Percentiles rank a stretch among this genome's conserved stretches.
Evolutionary conservation across 306 rosid genomes (phyloP).

Genomic region (Malus orientalis): DNA sequence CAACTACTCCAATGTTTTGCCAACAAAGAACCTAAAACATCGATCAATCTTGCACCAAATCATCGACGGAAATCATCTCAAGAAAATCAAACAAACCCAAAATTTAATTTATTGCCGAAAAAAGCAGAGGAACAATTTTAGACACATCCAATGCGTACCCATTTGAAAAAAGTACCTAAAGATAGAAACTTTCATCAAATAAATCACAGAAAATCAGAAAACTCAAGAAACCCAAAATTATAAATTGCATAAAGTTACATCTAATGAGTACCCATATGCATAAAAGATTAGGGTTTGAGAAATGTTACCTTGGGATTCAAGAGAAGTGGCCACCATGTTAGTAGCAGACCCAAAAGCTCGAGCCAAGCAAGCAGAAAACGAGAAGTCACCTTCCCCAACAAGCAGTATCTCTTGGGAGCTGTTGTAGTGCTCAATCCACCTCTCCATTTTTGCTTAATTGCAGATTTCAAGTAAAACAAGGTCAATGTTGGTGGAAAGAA

Average conservation of each 20-base stretch:
- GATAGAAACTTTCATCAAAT: neutral
- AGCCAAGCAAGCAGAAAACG: conserved; percentile 28
- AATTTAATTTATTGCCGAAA: too few species aligned
- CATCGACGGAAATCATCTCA: too few species aligned
- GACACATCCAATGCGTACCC: neutral
- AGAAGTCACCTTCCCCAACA: conserved; percentile 31
- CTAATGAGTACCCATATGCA: too few species aligned
- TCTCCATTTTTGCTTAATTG: neutral
- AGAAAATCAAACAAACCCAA: too few species aligned
- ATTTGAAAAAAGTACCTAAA: neutral
- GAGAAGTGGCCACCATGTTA: conserved; percentile 27
- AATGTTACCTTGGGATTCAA: conserved; percentile 14
- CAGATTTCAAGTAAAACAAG: neutral
- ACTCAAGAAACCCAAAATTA: neutral
- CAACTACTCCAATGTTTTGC: too few species aligned
- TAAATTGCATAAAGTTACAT: too few species aligned
- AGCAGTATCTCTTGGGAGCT: conserved; percentile 20
- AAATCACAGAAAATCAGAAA: neutral
- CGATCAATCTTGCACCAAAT: too few species aligned
- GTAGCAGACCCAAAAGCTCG: conserved; percentile 8
- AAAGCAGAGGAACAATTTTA: too few species aligned
- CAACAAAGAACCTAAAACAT: too few species aligned
- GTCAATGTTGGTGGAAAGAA: neutral
- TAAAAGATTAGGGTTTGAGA: neutral
- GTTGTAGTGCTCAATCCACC: conserved; percentile 5